These are phyloP conservation scores for Jatropha multifida DNA, from an alignment of 441 rosid genomes.

Conservation along the genomic window DNA sequence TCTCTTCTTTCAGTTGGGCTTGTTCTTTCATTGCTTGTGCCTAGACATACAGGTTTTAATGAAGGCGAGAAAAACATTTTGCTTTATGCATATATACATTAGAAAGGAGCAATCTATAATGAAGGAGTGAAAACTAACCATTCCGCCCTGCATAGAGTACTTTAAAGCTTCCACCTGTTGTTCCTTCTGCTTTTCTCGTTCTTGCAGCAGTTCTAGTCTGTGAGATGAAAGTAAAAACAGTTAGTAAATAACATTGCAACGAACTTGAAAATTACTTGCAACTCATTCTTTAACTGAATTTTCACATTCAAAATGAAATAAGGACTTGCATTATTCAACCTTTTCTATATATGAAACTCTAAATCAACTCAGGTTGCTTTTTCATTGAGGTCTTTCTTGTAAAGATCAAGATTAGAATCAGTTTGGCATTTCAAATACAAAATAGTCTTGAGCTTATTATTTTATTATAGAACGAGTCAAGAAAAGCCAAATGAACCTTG, in stretches of 20 bases:
- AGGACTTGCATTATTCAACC: background rate
- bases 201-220: constrained; percentile 73
- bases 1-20: constrained; percentile 83
- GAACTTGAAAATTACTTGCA: background rate
- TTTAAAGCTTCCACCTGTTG: constrained; percentile 68
- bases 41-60: constrained; percentile 35
- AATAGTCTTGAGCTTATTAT: background rate
- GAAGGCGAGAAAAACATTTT: constrained; percentile 8
- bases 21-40: constrained; percentile 99
- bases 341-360: background rate
- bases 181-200: constrained; percentile 88
- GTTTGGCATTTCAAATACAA: background rate
- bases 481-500: background rate
- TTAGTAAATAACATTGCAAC: background rate
- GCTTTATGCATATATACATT: background rate
- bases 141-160: constrained; percentile 91
- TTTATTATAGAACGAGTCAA: background rate
- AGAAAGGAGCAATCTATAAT: background rate
- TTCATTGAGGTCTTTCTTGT: background rate
- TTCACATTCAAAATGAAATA: background rate
- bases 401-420: background rate
- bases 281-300: background rate
- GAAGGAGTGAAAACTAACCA: constrained; percentile 47
- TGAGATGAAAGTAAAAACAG: background rate
- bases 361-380: background rate